phyloP scores from a whole-genome alignment of 441 rosid species.

The Brassica balearica region DNA sequence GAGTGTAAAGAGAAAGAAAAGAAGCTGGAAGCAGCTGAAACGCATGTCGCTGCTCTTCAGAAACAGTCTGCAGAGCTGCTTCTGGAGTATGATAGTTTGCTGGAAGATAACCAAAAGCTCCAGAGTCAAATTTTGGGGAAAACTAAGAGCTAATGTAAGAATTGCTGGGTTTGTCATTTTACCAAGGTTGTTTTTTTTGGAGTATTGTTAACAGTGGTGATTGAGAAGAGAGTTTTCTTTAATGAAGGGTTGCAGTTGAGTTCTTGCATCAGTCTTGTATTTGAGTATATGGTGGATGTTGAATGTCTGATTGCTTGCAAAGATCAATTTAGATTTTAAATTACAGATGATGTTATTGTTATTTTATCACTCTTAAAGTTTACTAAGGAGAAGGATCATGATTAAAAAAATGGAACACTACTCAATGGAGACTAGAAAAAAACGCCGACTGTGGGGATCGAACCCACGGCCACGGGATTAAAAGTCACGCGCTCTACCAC shows the following conservation, averaged over 20 bases:
- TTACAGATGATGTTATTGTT: background rate
- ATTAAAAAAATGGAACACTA: background rate
- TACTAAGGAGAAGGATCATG: background rate
- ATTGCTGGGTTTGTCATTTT: background rate
- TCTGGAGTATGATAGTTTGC: constrained; percentile 83
- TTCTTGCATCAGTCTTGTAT: constrained; percentile 22
- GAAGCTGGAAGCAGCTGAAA: constrained; percentile 80
- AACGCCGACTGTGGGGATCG: constrained; percentile 46
- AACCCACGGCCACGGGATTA: constrained; percentile 57
- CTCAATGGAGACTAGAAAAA: background rate
- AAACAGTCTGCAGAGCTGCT: constrained; percentile 89
- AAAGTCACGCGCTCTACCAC: constrained; percentile 59
- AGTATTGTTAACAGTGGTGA: constrained; percentile 15
- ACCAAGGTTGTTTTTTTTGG: background rate
- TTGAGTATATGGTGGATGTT: constrained; percentile 22
- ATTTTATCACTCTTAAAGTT: background rate
- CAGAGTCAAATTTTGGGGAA: constrained; percentile 67
- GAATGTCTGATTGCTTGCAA: background rate
- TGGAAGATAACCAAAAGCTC: constrained; percentile 92
- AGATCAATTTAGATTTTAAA: background rate
- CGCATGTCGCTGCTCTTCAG: constrained; percentile 79
- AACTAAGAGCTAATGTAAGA: constrained; percentile 37
- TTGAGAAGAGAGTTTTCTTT: background rate
- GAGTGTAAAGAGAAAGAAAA: constrained; percentile 74
- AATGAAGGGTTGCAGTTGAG: constrained; percentile 17